A percentile compares a stretch with the other conserved stretches of the same genome.
Evolutionary conservation across 495 filamentous ascomycete species (phyloP).

Genomic region (Aspergillus leporis): DNA sequence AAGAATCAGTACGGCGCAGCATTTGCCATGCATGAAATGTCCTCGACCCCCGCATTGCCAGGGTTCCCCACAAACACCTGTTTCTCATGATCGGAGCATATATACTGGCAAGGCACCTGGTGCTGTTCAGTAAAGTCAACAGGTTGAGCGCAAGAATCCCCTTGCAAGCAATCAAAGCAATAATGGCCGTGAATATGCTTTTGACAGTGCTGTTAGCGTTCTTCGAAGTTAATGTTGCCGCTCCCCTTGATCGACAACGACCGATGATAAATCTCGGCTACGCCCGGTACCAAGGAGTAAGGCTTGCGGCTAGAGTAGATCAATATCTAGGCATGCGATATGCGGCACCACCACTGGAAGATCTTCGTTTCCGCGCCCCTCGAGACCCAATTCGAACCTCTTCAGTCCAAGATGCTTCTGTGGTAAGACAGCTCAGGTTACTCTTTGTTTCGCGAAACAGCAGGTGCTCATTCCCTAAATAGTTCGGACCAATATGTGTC

Average conservation of each 20-base stretch:
- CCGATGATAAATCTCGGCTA: slow-evolving; percentile 40
- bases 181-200: background rate
- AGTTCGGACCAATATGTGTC: slow-evolving; percentile 31
- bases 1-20: too few relatives aligned
- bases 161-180: too few relatives aligned
- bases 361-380: slow-evolving; percentile 56
- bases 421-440: slow-evolving; percentile 21
- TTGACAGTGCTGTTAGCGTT: background rate
- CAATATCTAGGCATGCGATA: slow-evolving; percentile 64
- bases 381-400: slow-evolving; percentile 40
- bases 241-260: background rate
- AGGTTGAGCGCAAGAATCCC: too few relatives aligned
- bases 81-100: too few relatives aligned
- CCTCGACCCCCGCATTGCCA: too few relatives aligned
- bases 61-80: too few relatives aligned
- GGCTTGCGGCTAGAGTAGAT: slow-evolving; percentile 43
- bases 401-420: slow-evolving; percentile 38
- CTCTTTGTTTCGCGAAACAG: background rate
- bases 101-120: too few relatives aligned
- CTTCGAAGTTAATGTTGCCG: background rate
- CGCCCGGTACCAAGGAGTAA: slow-evolving; percentile 35
- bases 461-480: background rate
- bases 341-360: slow-evolving; percentile 53
- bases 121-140: too few relatives aligned
- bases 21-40: too few relatives aligned